Percentiles rank a stretch among this genome's conserved stretches.
Conservation (phyloP, 2,329 filamentous ascomycete genomes). For the Arthrinium phaeospermum region DNA sequence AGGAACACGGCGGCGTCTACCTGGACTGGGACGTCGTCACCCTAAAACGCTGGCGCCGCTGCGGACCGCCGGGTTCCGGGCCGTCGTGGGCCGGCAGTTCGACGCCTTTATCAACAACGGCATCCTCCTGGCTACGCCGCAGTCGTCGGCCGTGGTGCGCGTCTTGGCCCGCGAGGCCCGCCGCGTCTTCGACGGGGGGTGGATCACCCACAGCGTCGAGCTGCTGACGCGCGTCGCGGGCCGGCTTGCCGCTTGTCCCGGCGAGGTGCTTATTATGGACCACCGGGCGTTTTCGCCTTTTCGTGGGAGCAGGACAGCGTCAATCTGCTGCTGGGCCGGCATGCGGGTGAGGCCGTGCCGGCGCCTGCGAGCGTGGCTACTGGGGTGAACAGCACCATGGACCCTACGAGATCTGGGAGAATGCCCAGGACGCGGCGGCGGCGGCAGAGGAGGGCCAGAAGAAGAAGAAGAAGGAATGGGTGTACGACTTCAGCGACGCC, state of each 20-base stretch:
- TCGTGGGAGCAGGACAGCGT: slow-evolving; percentile 29
- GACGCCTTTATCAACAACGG: slow-evolving; percentile 22
- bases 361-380: background rate
- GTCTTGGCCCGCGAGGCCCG: slow-evolving; percentile 28
- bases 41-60: slow-evolving; percentile 30
- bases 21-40: slow-evolving; percentile 37
- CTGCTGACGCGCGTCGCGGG: slow-evolving; percentile 13
- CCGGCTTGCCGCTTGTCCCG: background rate
- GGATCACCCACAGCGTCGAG: slow-evolving; percentile 25
- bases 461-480: slow-evolving; percentile 22
- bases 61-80: slow-evolving; percentile 32
- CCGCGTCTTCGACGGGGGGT: slow-evolving; percentile 32
- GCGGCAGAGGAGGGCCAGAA: too few species aligned
- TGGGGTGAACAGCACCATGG: background rate
- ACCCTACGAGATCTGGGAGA: slow-evolving; percentile 8
- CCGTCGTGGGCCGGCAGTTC: slow-evolving; percentile 33
- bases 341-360: slow-evolving; percentile 25
- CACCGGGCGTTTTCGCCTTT: slow-evolving; percentile 31
- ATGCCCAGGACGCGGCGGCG: too few species aligned
- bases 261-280: slow-evolving; percentile 33
- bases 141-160: slow-evolving; percentile 28
- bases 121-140: slow-evolving; percentile 23
- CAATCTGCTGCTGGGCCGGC: slow-evolving; percentile 21
- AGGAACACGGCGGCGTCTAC: slow-evolving; percentile 35
- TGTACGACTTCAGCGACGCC: slow-evolving; percentile 37